Evolutionary conservation across 768 basidiomycete genomes (phyloP).

Genomic region (Fomitopsis pulvina): DNA sequence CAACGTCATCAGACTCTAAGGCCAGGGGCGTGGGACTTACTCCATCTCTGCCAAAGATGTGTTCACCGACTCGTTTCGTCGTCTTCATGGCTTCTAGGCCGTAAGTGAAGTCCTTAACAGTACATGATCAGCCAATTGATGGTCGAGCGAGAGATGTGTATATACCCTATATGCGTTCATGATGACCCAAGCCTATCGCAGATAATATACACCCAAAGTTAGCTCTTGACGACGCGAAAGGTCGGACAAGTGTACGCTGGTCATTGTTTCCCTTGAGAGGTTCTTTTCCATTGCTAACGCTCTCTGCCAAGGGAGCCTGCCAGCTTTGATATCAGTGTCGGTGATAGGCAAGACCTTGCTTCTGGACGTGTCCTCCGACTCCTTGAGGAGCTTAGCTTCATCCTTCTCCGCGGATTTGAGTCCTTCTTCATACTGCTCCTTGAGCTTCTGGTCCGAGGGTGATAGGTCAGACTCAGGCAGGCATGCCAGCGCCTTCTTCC

Average conservation of each 20-base stretch:
- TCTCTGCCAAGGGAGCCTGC: slow-evolving; percentile 15
- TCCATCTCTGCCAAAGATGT: too few relatives aligned
- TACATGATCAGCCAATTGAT: not conserved
- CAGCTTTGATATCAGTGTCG: not conserved
- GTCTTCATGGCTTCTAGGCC: slow-evolving; percentile 12
- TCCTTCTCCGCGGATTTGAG: slow-evolving; percentile 8
- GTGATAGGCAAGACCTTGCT: too few relatives aligned
- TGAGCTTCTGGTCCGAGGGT: slow-evolving; percentile 12
- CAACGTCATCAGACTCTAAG: too few relatives aligned
- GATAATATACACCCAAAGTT: not conserved
- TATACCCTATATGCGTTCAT: slow-evolving; percentile 12
- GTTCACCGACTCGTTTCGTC: not conserved
- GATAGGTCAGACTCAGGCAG: slow-evolving; percentile 7
- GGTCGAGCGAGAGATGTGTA: not conserved
- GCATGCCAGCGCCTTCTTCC: slow-evolving; percentile 11
- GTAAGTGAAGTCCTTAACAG: slow-evolving; percentile 13
- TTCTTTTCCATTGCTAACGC: slow-evolving; percentile 15
- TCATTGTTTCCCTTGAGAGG: slow-evolving; percentile 8
- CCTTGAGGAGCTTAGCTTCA: not conserved
- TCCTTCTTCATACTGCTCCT: slow-evolving; percentile 14
- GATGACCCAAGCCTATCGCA: slow-evolving; percentile 19
- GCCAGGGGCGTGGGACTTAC: too few relatives aligned
- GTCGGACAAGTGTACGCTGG: not conserved
- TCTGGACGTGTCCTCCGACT: not conserved
- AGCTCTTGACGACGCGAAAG: not conserved